A percentile compares a stretch with the other conserved stretches of the same genome.
Conservation (phyloP, 148 eudicot species). For the Selenicereus undatus region DNA sequence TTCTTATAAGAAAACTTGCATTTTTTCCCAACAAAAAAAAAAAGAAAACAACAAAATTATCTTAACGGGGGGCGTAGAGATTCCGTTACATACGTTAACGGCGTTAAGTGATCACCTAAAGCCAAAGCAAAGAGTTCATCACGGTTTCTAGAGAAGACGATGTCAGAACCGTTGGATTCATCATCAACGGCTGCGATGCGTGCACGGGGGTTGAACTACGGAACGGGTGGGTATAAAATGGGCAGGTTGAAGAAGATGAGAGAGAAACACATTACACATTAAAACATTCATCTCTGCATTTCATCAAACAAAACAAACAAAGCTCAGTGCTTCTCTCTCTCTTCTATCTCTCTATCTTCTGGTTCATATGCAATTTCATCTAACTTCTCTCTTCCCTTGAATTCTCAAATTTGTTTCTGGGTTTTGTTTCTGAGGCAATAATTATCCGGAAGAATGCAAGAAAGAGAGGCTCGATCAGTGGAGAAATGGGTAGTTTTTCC, state of each 20-base stretch:
- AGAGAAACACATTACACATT: slow-evolving; percentile 10
- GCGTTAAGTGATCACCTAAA: not conserved
- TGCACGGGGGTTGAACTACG: slow-evolving; percentile 9
- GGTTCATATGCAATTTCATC: not conserved
- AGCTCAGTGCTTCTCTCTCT: slow-evolving; percentile 1
- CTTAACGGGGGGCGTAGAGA: slow-evolving; percentile 10
- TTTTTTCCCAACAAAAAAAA: too few relatives aligned
- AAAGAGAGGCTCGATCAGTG: not conserved
- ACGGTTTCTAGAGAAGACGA: slow-evolving; percentile 23
- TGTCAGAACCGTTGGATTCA: slow-evolving; percentile 25
- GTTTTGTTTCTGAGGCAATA: too few relatives aligned
- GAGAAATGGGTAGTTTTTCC: not conserved
- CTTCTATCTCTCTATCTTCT: slow-evolving; percentile 13
- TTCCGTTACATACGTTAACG: slow-evolving; percentile 31
- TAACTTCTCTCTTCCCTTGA: not conserved
- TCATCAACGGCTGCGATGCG: slow-evolving; percentile 28
- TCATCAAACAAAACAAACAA: not conserved
- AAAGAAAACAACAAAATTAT: too few relatives aligned
- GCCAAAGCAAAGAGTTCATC: slow-evolving; percentile 5
- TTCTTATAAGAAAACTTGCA: too few relatives aligned
- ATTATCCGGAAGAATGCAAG: slow-evolving; percentile 7
- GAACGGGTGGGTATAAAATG: slow-evolving; percentile 52
- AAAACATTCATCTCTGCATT: slow-evolving; percentile 21
- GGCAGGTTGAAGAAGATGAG: slow-evolving; percentile 26
- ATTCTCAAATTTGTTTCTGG: not conserved